Evolutionary conservation across 805 yeast genomes (phyloP).

Genomic region (Yarrowia sp.): DNA sequence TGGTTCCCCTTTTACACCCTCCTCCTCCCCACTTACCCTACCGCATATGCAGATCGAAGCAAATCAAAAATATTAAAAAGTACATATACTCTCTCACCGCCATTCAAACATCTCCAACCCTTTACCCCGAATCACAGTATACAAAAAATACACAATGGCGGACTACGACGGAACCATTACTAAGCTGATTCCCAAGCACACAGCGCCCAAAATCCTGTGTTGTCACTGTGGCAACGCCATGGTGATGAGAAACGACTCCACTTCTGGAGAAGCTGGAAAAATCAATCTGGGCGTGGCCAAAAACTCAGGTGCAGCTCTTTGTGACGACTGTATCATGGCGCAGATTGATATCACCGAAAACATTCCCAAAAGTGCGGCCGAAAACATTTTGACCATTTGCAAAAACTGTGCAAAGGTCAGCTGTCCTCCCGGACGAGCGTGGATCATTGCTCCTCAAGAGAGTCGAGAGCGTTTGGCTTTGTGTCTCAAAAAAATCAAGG

Average conservation of each 20-base stretch:
- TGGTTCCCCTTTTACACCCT: neutral
- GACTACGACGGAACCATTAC: conserved; percentile 23
- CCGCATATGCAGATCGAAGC: conserved; percentile 16
- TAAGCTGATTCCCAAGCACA: conserved; percentile 38
- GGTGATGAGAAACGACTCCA: conserved; percentile 43
- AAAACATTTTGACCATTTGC: conserved; percentile 71
- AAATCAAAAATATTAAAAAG: neutral
- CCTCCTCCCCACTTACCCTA: neutral
- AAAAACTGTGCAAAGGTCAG: conserved; percentile 89
- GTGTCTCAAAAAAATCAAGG: conserved; percentile 80
- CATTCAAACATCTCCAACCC: neutral
- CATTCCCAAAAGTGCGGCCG: conserved; percentile 72
- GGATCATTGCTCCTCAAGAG: conserved; percentile 88
- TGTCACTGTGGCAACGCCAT: conserved; percentile 96
- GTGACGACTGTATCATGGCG: conserved; percentile 89
- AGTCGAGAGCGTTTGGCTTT: conserved; percentile 83
- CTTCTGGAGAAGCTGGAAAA: neutral
- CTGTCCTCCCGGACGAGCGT: conserved; percentile 80
- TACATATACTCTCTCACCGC: neutral
- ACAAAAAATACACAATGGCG: neutral
- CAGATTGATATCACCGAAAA: conserved; percentile 90
- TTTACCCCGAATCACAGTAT: no score
- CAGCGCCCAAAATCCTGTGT: conserved; percentile 79
- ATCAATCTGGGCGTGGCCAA: conserved; percentile 49
- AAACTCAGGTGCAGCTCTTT: conserved; percentile 75